Evolutionary conservation across 169 alveolate genomes (phyloP).

Genomic region (Plasmodium malariae): DNA sequence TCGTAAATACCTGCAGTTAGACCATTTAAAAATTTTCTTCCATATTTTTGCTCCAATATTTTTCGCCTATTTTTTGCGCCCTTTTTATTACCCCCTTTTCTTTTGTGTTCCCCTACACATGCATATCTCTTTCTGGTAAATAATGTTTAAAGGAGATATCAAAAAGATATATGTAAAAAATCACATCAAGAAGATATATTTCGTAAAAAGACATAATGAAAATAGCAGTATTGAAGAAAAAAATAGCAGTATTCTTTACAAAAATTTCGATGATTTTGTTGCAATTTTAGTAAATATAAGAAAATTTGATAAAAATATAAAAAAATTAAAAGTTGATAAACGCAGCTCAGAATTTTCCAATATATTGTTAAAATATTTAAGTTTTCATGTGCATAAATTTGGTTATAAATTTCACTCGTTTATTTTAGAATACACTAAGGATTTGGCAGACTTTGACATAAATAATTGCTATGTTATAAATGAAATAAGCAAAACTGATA

Average conservation of each 20-base stretch:
- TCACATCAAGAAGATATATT: conserved; percentile 29
- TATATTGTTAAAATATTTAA: conserved; percentile 37
- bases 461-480: conserved; percentile 46
- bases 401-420: conserved; percentile 74
- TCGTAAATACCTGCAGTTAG: too few species aligned
- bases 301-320: conserved; percentile 49
- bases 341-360: conserved; percentile 10
- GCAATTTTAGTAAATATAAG: conserved; percentile 49
- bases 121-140: conserved; percentile 20
- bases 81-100: neutral
- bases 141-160: conserved; percentile 62
- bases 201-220: conserved; percentile 60
- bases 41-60: neutral
- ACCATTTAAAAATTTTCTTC: too few species aligned
- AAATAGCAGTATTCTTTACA: conserved; percentile 59
- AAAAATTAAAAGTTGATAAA: conserved; percentile 23
- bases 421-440: conserved; percentile 49
- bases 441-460: conserved; percentile 4
- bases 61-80: too few species aligned
- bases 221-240: conserved; percentile 28
- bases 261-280: conserved; percentile 41
- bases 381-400: conserved; percentile 35
- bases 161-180: conserved; percentile 47
- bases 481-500: conserved; percentile 27
- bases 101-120: neutral